Evolutionary conservation across 768 basidiomycete species (phyloP).

Genomic region (Lyophyllum atratum): DNA sequence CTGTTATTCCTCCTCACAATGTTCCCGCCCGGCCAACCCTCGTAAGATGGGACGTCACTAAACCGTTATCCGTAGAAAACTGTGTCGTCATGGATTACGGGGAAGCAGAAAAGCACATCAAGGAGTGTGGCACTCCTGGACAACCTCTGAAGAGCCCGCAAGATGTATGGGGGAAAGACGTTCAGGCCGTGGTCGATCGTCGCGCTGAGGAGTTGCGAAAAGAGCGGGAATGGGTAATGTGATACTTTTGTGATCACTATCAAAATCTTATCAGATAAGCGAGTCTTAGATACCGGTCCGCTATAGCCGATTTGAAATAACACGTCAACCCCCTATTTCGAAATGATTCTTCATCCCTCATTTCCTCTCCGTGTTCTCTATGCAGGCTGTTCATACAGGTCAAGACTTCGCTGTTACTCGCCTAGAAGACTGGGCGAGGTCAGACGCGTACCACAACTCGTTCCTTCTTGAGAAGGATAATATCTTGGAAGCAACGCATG

Average conservation of each 20-base stretch:
- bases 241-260: constrained; percentile 15
- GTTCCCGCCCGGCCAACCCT: constrained; percentile 74
- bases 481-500: constrained; percentile 39
- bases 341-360: background rate
- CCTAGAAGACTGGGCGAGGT: constrained; percentile 49
- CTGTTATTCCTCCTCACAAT: constrained; percentile 74
- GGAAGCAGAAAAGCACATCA: constrained; percentile 71
- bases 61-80: constrained; percentile 74
- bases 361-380: background rate
- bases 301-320: background rate
- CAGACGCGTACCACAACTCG: constrained; percentile 57
- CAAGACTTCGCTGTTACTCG: constrained; percentile 8
- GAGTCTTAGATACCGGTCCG: background rate
- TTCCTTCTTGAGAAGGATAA: constrained; percentile 49
- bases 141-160: constrained; percentile 37
- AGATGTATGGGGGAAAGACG: constrained; percentile 73
- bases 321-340: background rate
- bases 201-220: constrained; percentile 60
- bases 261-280: constrained; percentile 3
- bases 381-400: background rate
- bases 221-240: constrained; percentile 54
- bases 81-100: constrained; percentile 79
- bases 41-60: constrained; percentile 75
- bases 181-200: constrained; percentile 56
- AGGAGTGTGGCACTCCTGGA: constrained; percentile 38